Evolutionary conservation across 2,329 filamentous ascomycete genomes (phyloP).

Genomic region (Remersonia thermophila): DNA sequence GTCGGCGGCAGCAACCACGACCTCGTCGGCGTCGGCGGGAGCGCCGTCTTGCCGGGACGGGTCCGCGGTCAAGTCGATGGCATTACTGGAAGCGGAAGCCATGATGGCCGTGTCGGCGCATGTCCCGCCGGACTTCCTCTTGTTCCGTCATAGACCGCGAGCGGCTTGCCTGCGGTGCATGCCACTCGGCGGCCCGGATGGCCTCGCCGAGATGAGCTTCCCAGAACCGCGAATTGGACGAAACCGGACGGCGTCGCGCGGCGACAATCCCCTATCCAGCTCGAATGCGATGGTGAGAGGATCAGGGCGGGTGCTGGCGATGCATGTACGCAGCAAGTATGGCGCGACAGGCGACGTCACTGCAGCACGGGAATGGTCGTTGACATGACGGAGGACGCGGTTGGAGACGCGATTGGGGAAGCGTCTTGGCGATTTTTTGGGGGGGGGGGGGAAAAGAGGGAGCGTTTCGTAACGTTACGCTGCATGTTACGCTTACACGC

Average conservation of each 20-base stretch:
- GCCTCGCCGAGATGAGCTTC: no score
- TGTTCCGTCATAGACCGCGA: slow-evolving; percentile 1
- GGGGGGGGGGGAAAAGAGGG: background rate
- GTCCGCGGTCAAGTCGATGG: slow-evolving; percentile 11
- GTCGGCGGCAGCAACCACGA: slow-evolving; percentile 1
- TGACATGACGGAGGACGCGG: background rate
- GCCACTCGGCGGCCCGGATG: no score
- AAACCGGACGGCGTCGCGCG: no score
- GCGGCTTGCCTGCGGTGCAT: no score
- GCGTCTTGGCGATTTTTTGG: background rate
- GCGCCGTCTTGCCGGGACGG: slow-evolving; percentile 4
- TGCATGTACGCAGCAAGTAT: no score
- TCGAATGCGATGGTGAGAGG: no score
- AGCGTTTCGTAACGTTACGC: no score
- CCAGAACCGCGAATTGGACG: no score
- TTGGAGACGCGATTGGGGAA: slow-evolving; percentile 1
- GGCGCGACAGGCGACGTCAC: no score
- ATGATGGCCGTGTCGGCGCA: slow-evolving; percentile 2
- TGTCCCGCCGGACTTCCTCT: background rate
- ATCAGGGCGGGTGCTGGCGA: no score
- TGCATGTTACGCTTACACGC: no score
- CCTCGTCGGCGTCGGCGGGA: slow-evolving; percentile 7
- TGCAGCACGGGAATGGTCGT: background rate
- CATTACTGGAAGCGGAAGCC: background rate
- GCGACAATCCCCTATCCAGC: no score